These are phyloP conservation scores for Xylaria multiplex DNA, from an alignment of 2,329 filamentous ascomycete species.

Conservation along the genomic window DNA sequence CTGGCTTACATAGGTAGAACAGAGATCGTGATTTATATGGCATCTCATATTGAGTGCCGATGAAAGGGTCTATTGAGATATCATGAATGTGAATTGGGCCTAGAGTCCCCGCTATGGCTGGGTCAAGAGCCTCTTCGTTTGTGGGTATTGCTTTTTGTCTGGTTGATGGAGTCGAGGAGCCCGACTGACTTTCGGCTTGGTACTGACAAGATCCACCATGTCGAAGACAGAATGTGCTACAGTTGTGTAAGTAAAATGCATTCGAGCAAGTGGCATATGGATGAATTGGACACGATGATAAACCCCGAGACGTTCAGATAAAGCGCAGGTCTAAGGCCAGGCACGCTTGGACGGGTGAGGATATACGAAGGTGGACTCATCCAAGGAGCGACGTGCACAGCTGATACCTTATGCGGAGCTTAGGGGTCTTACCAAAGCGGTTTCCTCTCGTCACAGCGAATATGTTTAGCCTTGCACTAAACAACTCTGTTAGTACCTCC, in stretches of 20 bases:
- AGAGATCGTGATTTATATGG: conserved; percentile 51
- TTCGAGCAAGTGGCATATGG: conserved; percentile 2
- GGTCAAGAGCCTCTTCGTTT: conserved; percentile 42
- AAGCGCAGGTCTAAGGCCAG: conserved; percentile 9
- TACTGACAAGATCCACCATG: conserved; percentile 56
- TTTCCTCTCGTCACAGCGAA: conserved; percentile 58
- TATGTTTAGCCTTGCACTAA: conserved; percentile 54
- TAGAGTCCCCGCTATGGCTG: conserved; percentile 32
- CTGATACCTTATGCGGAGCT: conserved; percentile 14
- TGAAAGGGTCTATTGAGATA: conserved; percentile 44
- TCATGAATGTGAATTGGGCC: conserved; percentile 39
- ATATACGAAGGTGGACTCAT: conserved; percentile 29
- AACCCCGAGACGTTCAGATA: background rate
- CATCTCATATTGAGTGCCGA: conserved; percentile 48
- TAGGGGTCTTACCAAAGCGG: conserved; percentile 56
- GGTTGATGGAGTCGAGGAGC: conserved; percentile 35
- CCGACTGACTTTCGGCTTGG: conserved; percentile 43
- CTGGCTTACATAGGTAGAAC: conserved; percentile 51
- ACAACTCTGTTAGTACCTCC: conserved; percentile 19
- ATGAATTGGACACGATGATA: conserved; percentile 13
- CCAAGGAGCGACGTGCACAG: background rate
- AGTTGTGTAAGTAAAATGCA: conserved; percentile 30
- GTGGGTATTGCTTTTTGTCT: conserved; percentile 37
- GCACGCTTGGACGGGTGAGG: conserved; percentile 13
- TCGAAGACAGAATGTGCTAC: conserved; percentile 58